Evolutionary conservation across 2,329 filamentous ascomycete species (phyloP), one percentile per base, ranked within the genome.

Genomic region (Paraphaeosphaeria minitans): DNA sequence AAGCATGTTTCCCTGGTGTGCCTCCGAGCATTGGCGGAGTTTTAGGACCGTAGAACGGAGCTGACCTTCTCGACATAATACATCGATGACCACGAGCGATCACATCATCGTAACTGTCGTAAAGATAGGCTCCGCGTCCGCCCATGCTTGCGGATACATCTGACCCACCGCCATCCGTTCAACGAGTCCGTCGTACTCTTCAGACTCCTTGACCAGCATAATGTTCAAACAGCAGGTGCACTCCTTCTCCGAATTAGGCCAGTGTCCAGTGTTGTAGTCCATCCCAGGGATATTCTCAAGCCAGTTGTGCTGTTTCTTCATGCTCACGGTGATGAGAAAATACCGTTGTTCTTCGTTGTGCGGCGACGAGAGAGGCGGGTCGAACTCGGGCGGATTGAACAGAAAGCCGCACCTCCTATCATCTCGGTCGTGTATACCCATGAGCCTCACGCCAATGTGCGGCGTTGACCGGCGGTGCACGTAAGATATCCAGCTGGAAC

Each of bases 1-100:
- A 52, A 42, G 58, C 54, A 55, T 57, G 39, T 54, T 52, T 52
- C 54, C 19, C 29, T 29, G 7, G 8, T 43, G 5, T 49, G 42
- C 42, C 31, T 31, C 39, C 24, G 19, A 47, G 43, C n/a, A 33
- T 29, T 49, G 31, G n/a, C 21, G 19, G 19, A n/a, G 21, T 12
- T 56, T 33, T 27, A 49, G 46, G 7, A 21, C n/a, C 19, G 50
- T 27, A 49, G 54, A 14, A 43, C n/a, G 19, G 51, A 33, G 46
- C 46, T 13, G 19, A 45, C 27, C 2, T 43, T 22, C 5, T 19
- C 1, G 13, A 8, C 8, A 43, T 22, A 21, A 43, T 12, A 9
- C 9, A 19, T 22, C 16, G 41, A 43, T 13, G 19, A 13, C 22
- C 43, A 16, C 27, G 43, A 21, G 4, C 27, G 4, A 14, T 50